Evolutionary conservation across 2,329 filamentous ascomycete genomes (phyloP), one percentile per base, ranked within the genome.

Genomic region (Colletotrichum kahawae): DNA sequence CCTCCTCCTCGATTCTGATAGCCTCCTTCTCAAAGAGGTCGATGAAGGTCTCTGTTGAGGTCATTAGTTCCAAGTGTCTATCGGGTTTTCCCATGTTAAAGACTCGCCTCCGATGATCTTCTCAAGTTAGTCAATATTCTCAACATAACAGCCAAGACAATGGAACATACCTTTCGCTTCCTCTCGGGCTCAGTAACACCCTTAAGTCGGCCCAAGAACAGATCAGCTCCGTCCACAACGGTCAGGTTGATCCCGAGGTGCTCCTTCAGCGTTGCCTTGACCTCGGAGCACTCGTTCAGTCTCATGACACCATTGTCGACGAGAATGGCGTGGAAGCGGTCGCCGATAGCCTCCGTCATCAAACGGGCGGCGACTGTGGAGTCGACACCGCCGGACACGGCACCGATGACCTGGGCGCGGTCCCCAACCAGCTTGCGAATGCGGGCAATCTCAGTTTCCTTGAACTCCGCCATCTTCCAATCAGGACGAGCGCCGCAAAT

Each of bases 151-250:
- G 72, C 71, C 84, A 80, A 89, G 56, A 91, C 94, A 77, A 89
- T 91, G 71, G 95, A 96, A 76, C 98, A 98, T 79, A 98, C 93
- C 86, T 98, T 98, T 70, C 96, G 90, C 89, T 98, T 98, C 82
- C 91, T 91, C 85, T 98, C 96, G 0, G 96, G 96, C 34, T 92
- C 95, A 0, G 86, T 87, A 31, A 98, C 91, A 21, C 95, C 96
- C 78, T 91, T 90, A 1, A 98, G 91, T 29, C 92, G 89, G 34
- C 87, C 86, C n/a, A 98, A 88, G 88, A 98, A 98, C 31, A 90
- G 87, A 76, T 97, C 89, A 12, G 90, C 90, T 0, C 92, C 95
- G 82, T 98, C 94, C 3, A 97, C 92, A 33, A 98, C 93, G 0
- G 95, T 98, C 4, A 98, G 88, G 84, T 98, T 97, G 84, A 98